A percentile compares a stretch with the other conserved stretches of the same genome.
Conservation (phyloP, 2,329 filamentous ascomycete genomes). For the Rutstroemia sp. region DNA sequence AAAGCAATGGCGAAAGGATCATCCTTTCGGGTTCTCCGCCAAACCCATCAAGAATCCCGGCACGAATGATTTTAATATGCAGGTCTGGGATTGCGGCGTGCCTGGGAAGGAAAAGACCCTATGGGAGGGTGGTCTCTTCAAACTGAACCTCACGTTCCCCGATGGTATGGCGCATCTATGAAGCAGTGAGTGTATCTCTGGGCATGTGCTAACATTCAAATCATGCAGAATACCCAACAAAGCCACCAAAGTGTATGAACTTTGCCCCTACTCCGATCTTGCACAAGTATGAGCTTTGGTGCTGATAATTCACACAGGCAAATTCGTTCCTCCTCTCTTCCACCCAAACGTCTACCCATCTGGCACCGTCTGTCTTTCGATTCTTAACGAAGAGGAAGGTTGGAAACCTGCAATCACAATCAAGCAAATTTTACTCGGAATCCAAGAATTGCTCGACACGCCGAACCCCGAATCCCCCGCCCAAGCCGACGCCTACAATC, state of each 20-base stretch:
- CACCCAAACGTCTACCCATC: slow-evolving; percentile 98
- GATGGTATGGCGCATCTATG: slow-evolving; percentile 57
- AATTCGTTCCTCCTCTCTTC: slow-evolving; percentile 92
- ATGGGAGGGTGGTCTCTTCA: slow-evolving; percentile 97
- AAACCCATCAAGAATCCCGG: slow-evolving; percentile 68
- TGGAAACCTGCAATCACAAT: slow-evolving; percentile 99
- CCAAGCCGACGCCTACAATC: slow-evolving; percentile 93
- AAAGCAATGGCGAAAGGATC: slow-evolving; percentile 96
- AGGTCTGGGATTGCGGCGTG: slow-evolving; percentile 94
- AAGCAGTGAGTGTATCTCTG: not conserved
- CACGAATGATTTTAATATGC: slow-evolving; percentile 79
- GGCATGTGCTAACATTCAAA: slow-evolving; percentile 19
- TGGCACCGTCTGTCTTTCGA: slow-evolving; percentile 93
- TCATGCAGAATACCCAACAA: slow-evolving; percentile 89
- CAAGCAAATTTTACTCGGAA: slow-evolving; percentile 93
- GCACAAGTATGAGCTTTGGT: slow-evolving; percentile 16
- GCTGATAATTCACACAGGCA: slow-evolving; percentile 52
- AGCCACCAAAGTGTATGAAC: slow-evolving; percentile 89
- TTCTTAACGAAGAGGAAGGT: slow-evolving; percentile 95
- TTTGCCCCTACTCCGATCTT: not conserved
- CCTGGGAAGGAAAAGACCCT: slow-evolving; percentile 95
- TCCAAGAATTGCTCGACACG: slow-evolving; percentile 91
- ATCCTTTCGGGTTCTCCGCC: slow-evolving; percentile 96
- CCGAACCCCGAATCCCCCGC: slow-evolving; percentile 96
- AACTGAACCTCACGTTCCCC: slow-evolving; percentile 85